These are phyloP conservation scores for Aspergillus fischeri DNA, from an alignment of 2,329 filamentous ascomycete genomes.

Conservation along the genomic window DNA sequence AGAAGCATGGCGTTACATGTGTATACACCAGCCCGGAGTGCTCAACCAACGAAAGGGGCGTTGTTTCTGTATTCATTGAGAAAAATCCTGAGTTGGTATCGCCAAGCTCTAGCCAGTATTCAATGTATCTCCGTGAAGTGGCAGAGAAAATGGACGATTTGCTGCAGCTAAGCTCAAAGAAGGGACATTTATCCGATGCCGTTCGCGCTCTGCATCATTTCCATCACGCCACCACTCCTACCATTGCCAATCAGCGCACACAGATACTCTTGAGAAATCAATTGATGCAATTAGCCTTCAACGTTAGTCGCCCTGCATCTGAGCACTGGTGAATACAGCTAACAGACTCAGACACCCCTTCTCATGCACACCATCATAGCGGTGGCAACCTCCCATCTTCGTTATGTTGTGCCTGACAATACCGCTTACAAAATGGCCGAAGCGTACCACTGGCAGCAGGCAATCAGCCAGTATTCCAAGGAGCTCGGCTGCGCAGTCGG, in stretches of 20 bases:
- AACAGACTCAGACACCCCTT: conserved; percentile 26
- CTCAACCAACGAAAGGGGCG: conserved; percentile 3
- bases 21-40: conserved; percentile 18
- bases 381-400: conserved; percentile 28
- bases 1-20: conserved; percentile 28
- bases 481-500: conserved; percentile 26
- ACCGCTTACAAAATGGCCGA: conserved; percentile 25
- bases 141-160: conserved; percentile 22
- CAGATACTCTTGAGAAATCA: conserved; percentile 19
- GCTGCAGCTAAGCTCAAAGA: conserved; percentile 12
- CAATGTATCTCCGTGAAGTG: conserved; percentile 18
- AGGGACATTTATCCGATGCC: neutral
- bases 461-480: conserved; percentile 31
- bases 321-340: neutral
- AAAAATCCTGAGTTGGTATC: conserved; percentile 7
- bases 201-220: conserved; percentile 30
- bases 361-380: conserved; percentile 38
- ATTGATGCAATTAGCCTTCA: conserved; percentile 28
- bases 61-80: conserved; percentile 14
- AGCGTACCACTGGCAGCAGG: conserved; percentile 37
- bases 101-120: conserved; percentile 16
- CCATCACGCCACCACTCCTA: conserved; percentile 13
- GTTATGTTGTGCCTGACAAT: conserved; percentile 22
- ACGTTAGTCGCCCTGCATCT: conserved; percentile 15
- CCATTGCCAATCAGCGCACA: conserved; percentile 9